A percentile compares a stretch with the other conserved stretches of the same genome.
These are phyloP conservation scores for Chlorophyllum brunneum DNA, from an alignment of 768 basidiomycete species.

Conservation along the genomic window DNA sequence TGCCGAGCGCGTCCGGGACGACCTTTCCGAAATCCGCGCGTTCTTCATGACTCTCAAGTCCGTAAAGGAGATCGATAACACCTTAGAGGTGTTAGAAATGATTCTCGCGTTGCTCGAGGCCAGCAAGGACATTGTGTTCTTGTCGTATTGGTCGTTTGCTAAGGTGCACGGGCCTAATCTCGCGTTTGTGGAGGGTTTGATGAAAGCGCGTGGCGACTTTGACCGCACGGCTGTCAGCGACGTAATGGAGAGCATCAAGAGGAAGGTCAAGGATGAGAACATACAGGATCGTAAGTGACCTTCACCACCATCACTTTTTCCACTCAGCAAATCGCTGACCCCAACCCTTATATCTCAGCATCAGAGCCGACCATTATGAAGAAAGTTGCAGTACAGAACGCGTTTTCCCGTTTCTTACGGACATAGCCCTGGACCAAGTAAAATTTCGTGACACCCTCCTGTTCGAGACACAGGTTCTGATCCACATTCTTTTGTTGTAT, in stretches of 20 bases:
- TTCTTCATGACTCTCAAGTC: constrained; percentile 82
- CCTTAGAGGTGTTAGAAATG: constrained; percentile 86
- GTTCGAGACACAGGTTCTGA: background rate
- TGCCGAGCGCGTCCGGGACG: constrained; percentile 77
- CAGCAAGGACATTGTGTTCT: constrained; percentile 83
- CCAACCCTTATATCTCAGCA: constrained; percentile 39
- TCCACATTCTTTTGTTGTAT: constrained; percentile 8
- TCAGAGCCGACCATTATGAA: constrained; percentile 88
- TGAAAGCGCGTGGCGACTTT: constrained; percentile 87
- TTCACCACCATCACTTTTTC: background rate
- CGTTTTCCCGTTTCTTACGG: constrained; percentile 74
- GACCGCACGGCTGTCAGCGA: constrained; percentile 86
- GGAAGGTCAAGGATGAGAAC: constrained; percentile 89
- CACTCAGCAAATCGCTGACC: background rate
- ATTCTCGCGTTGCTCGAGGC: constrained; percentile 80
- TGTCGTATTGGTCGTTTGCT: constrained; percentile 93
- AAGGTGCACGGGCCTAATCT: constrained; percentile 92
- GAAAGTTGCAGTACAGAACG: constrained; percentile 73
- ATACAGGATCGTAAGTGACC: constrained; percentile 69
- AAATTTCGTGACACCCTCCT: too few relatives aligned
- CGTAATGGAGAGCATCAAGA: constrained; percentile 89
- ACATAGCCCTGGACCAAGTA: constrained; percentile 25
- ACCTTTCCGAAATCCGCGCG: constrained; percentile 70
- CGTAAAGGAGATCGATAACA: constrained; percentile 71
- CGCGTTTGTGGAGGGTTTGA: constrained; percentile 84